phyloP scores from a whole-genome alignment of 2,329 filamentous ascomycete genomes.

The Colletotrichum liriopes region DNA sequence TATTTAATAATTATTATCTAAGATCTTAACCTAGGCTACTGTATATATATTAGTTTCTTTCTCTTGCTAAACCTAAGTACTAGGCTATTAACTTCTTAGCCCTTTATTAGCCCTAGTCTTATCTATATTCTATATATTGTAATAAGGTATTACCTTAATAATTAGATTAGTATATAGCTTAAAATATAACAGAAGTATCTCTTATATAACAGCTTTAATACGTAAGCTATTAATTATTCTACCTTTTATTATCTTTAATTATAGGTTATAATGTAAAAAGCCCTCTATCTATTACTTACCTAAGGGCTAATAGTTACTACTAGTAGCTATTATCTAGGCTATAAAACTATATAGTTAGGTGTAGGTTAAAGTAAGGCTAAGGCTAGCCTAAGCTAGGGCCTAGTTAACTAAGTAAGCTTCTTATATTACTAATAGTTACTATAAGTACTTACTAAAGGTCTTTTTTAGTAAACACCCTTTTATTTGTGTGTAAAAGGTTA shows the following conservation, averaged over 20 bases:
- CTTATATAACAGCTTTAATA: background rate
- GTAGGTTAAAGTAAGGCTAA: background rate
- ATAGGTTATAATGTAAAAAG: background rate
- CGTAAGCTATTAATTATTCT: background rate
- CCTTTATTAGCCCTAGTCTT: slow-evolving; percentile 15
- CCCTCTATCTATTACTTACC: background rate
- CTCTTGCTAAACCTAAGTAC: background rate
- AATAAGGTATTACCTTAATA: background rate
- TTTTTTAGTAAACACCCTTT: background rate
- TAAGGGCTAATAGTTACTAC: background rate
- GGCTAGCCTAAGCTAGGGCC: background rate
- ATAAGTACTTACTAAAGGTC: background rate
- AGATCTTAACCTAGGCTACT: too few relatives aligned
- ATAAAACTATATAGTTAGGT: background rate
- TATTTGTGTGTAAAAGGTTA: background rate
- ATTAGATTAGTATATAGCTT: background rate
- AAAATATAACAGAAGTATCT: background rate
- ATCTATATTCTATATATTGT: slow-evolving; percentile 30
- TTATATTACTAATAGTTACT: background rate
- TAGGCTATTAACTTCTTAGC: background rate
- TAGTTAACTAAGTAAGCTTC: background rate
- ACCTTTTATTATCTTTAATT: background rate
- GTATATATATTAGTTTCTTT: too few relatives aligned
- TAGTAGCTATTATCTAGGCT: background rate
- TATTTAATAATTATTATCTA: background rate